A percentile compares a stretch with the other conserved stretches of the same genome.
Conservation (phyloP, 2,329 filamentous ascomycete genomes). For the Parastagonospora avenae region DNA sequence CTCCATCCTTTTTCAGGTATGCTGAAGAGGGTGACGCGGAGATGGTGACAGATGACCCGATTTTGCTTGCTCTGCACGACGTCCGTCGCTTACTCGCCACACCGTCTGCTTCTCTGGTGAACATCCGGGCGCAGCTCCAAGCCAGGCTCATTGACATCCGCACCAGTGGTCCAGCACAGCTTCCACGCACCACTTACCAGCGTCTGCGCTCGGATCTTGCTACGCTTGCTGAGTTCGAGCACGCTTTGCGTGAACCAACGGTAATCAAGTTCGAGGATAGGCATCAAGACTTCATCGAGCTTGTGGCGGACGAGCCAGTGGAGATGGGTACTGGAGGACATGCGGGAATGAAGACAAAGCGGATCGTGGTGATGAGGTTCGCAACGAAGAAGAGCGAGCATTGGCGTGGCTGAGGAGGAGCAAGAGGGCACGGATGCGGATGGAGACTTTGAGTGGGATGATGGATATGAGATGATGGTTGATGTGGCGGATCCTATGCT, state of each 20-base stretch:
- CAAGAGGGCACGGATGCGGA: neutral
- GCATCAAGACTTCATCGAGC: conserved; percentile 1
- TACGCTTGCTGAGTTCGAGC: conserved; percentile 5
- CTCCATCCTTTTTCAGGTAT: neutral
- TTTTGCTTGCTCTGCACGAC: neutral
- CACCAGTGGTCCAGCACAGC: conserved; percentile 2
- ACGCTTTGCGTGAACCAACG: conserved; percentile 1
- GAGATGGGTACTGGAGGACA: neutral
- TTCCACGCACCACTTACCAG: conserved; percentile 4
- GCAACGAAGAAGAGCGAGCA: neutral
- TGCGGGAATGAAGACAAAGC: conserved; percentile 1
- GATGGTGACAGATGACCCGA: neutral
- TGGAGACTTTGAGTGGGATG: neutral
- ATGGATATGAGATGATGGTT: neutral
- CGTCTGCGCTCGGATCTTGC: conserved; percentile 13
- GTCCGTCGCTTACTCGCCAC: neutral
- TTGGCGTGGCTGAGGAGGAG: neutral
- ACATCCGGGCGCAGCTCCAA: neutral
- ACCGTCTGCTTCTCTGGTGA: neutral
- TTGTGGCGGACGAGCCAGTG: neutral
- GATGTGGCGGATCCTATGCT: neutral
- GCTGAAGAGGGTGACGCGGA: neutral
- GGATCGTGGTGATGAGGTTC: conserved; percentile 4
- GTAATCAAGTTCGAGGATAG: conserved; percentile 3
- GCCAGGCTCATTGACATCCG: conserved; percentile 2